Base-by-base conservation (phyloP, 176 grass and related monocot genomes). In the Musa itinerans region DNA sequence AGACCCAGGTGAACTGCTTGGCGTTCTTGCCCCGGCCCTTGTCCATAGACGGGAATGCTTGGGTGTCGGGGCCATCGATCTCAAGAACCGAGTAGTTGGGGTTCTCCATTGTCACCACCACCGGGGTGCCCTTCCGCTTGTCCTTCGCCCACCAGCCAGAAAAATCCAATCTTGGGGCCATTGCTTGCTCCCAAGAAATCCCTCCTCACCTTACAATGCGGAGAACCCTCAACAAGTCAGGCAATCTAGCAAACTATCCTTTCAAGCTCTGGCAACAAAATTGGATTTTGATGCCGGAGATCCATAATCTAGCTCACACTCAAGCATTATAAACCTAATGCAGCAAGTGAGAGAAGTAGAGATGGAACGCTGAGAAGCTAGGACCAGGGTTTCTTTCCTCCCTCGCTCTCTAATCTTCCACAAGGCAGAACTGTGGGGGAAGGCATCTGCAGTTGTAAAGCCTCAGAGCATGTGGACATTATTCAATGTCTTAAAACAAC, bases 21-120 rank as follows among this genome's bases (percentile, higher is more conserved):
- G 91, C 85, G 64, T 84, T 93, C 85, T 82, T 87, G 23, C 91
- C 85, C 3, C 84, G 85, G 75, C 72, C 85, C 81, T 93, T 93
- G 75, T 87, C 91, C 25, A 61, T 58, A 62, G 83, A 64, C 15
- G 75, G 68, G 58, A 87, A 82, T 70, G 70, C 85, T 59, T 83
- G 82, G 17, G 78, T 69, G 48, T 83, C 87, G 1, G 80, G 80
- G 61, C 83, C 85, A 54, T 85, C 80, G 2, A 93, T 86, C 76
- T 93, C 85, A 11, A 93, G 80, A 54, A 90, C 83, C 1, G 91
- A 90, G 75, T 87, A 93, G 76, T 93, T 93, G 27, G 85, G 87
- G 59, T 87, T 93, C 80, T 90, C 91, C 91, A 93, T 90, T 43
- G 91, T 89, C 25, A 90, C 87, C 63, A 93, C 87, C 4, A 93